Percentiles rank a stretch among this genome's conserved stretches.
phyloP scores from a whole-genome alignment of 2,329 filamentous ascomycete species.

The Zopfia rhizophila region DNA sequence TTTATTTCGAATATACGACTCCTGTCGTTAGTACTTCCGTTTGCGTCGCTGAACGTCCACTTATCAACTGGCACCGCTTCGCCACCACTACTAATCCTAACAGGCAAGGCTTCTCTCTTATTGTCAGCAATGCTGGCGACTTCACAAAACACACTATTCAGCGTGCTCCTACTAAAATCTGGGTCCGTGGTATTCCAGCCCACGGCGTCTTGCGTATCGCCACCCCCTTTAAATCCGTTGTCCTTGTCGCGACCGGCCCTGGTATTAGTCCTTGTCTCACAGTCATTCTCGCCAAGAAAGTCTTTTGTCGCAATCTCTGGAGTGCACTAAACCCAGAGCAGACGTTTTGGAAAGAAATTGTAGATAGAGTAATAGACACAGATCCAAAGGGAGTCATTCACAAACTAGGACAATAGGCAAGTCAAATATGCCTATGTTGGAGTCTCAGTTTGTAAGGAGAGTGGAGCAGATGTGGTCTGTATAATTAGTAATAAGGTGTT shows the following conservation, averaged over 20 bases:
- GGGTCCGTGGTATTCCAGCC: conserved; percentile 49
- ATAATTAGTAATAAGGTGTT: conserved; percentile 78
- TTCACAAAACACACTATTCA: conserved; percentile 49
- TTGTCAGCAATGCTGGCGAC: conserved; percentile 52
- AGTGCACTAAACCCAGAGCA: conserved; percentile 71
- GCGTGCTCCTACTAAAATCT: conserved; percentile 45
- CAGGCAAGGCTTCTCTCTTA: conserved; percentile 45
- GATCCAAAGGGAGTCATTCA: conserved; percentile 74
- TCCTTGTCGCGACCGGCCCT: conserved; percentile 52
- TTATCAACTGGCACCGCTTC: conserved; percentile 52
- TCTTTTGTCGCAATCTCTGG: conserved; percentile 74
- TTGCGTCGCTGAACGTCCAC: conserved; percentile 41
- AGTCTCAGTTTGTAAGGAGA: conserved; percentile 62
- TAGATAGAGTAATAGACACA: conserved; percentile 66
- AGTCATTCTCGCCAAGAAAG: conserved; percentile 62
- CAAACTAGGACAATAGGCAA: conserved; percentile 72
- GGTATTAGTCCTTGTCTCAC: conserved; percentile 56
- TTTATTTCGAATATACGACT: conserved; percentile 62
- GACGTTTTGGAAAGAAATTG: conserved; percentile 71
- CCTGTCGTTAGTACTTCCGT: conserved; percentile 45
- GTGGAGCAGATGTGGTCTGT: conserved; percentile 73
- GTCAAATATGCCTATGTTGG: conserved; percentile 70
- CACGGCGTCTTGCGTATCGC: conserved; percentile 50
- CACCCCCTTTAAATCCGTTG: conserved; percentile 47
- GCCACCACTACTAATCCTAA: conserved; percentile 50